Evolutionary conservation across 2,329 filamentous ascomycete species (phyloP), one percentile per base, ranked within the genome.

Genomic region (Davidsoniella neocaledoniae): DNA sequence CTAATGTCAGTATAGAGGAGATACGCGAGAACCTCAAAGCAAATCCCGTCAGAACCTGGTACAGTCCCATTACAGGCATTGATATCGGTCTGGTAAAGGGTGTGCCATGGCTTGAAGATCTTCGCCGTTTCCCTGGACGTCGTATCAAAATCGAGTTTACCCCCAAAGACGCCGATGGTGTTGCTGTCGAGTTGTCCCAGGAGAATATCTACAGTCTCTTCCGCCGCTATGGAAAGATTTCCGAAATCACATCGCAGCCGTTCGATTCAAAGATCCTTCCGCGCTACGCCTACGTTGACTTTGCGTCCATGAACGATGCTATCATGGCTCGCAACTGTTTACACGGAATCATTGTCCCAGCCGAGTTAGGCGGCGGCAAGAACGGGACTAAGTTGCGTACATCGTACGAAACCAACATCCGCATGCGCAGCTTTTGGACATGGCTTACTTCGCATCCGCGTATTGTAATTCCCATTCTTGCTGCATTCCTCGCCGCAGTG

Each of bases 251-350:
- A 2, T 75, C 81, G 1, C 86, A 95, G 60, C 77, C 86, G 0
- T 79, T 81, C 2, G 88, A 94, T 59, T 94, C 87, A 9, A 95
- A 95, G 63, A 69, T 86, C 1, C 59, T 83, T 2, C 90, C 91
- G 0, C 81, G 79, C 57, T 94, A 78, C 62, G 87, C 88, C 0
- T 76, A 79, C 48, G 64, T 96, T 19, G 83, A 87, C 59, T 96
- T 91, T 58, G 70, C 76, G 1, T 71, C 75, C 6, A 71, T 83
- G 12, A 74, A 83, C 36, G 81, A 84, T 58, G 82, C 87, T 5
- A 82, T 93, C 50, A 86, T 91, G 77, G 87, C 88, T 0, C 81
- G 85, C 57, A 94, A 94, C 58, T 96, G 90, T 59, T 73, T 95
- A 66, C 91, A 98, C 62, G 88, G 90, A 0, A 83, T 83, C 53